phyloP scores from a whole-genome alignment of 148 eudicot genomes.

The Drosera capensis region DNA sequence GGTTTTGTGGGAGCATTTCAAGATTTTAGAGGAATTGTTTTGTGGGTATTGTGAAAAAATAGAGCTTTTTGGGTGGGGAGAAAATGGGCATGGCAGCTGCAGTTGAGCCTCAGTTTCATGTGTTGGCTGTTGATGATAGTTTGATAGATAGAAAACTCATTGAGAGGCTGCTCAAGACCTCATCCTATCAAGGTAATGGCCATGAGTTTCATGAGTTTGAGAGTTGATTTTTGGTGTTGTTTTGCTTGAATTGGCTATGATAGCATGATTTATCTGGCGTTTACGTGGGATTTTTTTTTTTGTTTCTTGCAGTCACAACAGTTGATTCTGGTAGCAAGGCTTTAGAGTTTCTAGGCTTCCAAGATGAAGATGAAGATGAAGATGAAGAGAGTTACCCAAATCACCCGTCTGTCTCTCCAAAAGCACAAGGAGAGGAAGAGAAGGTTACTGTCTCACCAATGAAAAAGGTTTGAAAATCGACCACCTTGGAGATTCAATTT shows the following conservation, averaged over 20 bases:
- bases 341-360: conserved; percentile 65
- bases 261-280: too few relatives aligned
- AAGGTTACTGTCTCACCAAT: conserved; percentile 22
- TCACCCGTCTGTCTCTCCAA: conserved; percentile 36
- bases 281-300: conserved; percentile 6
- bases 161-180: conserved; percentile 79
- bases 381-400: conserved; percentile 22
- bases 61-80: background rate
- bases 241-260: conserved; percentile 1
- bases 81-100: conserved; percentile 66
- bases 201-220: background rate
- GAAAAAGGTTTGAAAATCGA: conserved; percentile 1
- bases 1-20: conserved; percentile 1
- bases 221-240: background rate
- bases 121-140: conserved; percentile 97
- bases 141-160: conserved; percentile 72
- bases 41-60: background rate
- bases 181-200: conserved; percentile 67
- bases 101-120: conserved; percentile 76
- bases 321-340: conserved; percentile 98
- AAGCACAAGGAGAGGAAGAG: conserved; percentile 17
- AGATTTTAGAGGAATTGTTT: background rate
- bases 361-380: conserved; percentile 28
- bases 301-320: conserved; percentile 59
- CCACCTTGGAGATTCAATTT: background rate